Evolutionary conservation across 2,329 filamentous ascomycete species (phyloP).

Genomic region (Bertia moriformis): DNA sequence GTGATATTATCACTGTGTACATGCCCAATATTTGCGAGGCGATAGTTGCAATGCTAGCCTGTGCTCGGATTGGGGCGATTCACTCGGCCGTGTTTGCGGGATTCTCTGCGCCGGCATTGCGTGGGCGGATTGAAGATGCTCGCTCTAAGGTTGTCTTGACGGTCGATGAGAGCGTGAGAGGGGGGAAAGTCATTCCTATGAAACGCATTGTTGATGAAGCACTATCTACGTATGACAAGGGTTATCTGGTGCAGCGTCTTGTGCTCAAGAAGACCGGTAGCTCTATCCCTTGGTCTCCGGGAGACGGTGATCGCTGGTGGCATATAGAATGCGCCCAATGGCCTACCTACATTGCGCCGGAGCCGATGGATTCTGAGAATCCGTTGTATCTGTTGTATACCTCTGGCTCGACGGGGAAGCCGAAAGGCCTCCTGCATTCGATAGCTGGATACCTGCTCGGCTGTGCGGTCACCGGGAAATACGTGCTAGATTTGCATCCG

Average conservation of each 20-base stretch:
- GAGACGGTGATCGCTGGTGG: conserved; percentile 94
- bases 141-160: conserved; percentile 90
- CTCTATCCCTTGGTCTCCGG: conserved; percentile 77
- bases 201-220: conserved; percentile 99
- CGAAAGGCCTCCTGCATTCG: conserved; percentile 97
- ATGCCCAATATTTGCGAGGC: not conserved
- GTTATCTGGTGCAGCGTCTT: conserved; percentile 65
- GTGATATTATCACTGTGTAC: not conserved
- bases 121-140: conserved; percentile 85
- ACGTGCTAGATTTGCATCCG: conserved; percentile 95
- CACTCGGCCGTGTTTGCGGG: conserved; percentile 86
- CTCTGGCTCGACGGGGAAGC: conserved; percentile 93
- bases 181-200: conserved; percentile 90
- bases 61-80: not conserved
- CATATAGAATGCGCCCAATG: conserved; percentile 97
- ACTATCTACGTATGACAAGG: too few species aligned
- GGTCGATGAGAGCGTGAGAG: conserved; percentile 91
- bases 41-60: not conserved
- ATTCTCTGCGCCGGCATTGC: conserved; percentile 89
- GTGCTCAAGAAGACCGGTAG: conserved; percentile 93
- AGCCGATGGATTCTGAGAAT: conserved; percentile 82
- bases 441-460: conserved; percentile 91
- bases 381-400: conserved; percentile 96
- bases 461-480: conserved; percentile 86
- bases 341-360: conserved; percentile 79